Evolutionary conservation across 768 basidiomycete genomes (phyloP).

Genomic region (Mycena epipterygia): DNA sequence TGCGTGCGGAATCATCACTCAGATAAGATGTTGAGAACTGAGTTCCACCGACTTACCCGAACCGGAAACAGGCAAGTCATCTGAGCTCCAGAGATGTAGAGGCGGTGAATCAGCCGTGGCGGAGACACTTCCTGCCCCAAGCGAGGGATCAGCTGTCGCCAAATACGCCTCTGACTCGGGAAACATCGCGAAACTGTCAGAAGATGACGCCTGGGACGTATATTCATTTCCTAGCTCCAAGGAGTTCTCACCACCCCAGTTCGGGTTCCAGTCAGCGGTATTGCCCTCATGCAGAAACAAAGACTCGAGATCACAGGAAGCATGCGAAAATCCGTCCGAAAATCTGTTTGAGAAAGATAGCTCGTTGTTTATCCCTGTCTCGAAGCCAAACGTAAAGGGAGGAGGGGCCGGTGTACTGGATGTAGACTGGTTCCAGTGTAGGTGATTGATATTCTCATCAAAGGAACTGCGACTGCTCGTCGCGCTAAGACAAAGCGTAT

Average conservation of each 20-base stretch:
- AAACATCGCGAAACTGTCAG: neutral
- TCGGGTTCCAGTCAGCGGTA: neutral
- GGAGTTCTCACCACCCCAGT: slow-evolving; percentile 5
- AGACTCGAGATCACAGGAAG: slow-evolving; percentile 8
- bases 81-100: slow-evolving; percentile 18
- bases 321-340: neutral
- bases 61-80: neutral
- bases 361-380: neutral
- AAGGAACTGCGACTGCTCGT: neutral
- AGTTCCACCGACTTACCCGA: slow-evolving; percentile 10
- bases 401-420: neutral
- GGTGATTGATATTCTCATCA: slow-evolving; percentile 1
- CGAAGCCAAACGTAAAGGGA: neutral
- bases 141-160: slow-evolving; percentile 9
- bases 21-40: neutral
- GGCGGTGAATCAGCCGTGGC: neutral
- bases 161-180: neutral
- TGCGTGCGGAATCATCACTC: neutral
- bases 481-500: neutral
- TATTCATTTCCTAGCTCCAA: neutral
- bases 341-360: neutral
- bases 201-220: neutral
- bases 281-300: slow-evolving; percentile 12
- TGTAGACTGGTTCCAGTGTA: neutral
- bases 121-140: neutral